Evolutionary conservation across 2,329 filamentous ascomycete species (phyloP).

Genomic region (Piedraia hortae): DNA sequence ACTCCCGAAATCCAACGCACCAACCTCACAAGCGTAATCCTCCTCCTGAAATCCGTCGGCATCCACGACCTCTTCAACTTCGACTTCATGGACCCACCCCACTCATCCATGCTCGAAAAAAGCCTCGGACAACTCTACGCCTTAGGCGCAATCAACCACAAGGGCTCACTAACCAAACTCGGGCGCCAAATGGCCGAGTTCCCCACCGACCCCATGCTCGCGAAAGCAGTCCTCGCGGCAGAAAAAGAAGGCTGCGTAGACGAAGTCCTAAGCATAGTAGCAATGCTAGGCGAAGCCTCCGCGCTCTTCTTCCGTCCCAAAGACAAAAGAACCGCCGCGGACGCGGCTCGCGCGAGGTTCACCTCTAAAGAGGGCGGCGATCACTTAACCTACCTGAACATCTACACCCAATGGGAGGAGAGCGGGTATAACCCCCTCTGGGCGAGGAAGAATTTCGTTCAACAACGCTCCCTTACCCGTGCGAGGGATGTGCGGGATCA

Average conservation of each 20-base stretch:
- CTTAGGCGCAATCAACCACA: constrained; percentile 64
- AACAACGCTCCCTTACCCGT: constrained; percentile 66
- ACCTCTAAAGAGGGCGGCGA: constrained; percentile 79
- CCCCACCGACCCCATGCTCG: constrained; percentile 72
- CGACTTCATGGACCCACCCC: constrained; percentile 85
- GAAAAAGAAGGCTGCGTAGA: constrained; percentile 82
- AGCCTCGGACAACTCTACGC: constrained; percentile 80
- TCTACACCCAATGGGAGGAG: constrained; percentile 91
- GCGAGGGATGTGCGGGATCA: constrained; percentile 84
- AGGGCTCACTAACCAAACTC: constrained; percentile 67
- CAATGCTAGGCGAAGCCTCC: constrained; percentile 72
- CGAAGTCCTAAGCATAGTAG: constrained; percentile 76
- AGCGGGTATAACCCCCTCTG: constrained; percentile 69
- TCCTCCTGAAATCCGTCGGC: constrained; percentile 67
- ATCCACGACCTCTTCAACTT: constrained; percentile 85
- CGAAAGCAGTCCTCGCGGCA: constrained; percentile 65
- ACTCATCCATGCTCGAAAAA: constrained; percentile 66
- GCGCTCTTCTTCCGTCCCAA: constrained; percentile 85
- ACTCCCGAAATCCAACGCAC: constrained; percentile 83
- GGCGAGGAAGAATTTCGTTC: constrained; percentile 78
- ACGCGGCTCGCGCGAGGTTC: constrained; percentile 69
- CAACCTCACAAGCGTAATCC: constrained; percentile 57
- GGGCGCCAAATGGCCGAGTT: constrained; percentile 91
- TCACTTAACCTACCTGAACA: constrained; percentile 63
- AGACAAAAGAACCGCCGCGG: constrained; percentile 89